Conservation (phyloP, 2,329 filamentous ascomycete genomes). For the Neonectria ditissima region DNA sequence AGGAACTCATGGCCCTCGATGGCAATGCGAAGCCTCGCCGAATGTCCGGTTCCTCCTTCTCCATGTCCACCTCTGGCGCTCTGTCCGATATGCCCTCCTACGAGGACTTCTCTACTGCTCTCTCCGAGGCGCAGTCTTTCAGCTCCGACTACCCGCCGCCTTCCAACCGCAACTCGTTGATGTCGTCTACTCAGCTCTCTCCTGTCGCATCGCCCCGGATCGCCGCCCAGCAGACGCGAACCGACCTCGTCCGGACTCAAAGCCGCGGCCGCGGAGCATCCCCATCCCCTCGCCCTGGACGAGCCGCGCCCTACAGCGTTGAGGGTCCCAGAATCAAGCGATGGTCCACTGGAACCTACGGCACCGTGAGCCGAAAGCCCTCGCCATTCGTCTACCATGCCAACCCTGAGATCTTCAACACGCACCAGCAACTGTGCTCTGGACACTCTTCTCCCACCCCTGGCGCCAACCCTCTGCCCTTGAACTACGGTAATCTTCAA, state of each 20-base stretch:
- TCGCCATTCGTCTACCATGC: constrained; percentile 73
- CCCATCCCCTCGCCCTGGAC: constrained; percentile 75
- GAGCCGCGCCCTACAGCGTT: constrained; percentile 77
- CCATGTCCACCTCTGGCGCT: constrained; percentile 74
- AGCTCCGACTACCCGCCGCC: constrained; percentile 74
- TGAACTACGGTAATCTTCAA: constrained; percentile 67
- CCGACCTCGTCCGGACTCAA: constrained; percentile 71
- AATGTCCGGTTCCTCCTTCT: constrained; percentile 80
- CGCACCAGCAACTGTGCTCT: constrained; percentile 65
- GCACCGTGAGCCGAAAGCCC: constrained; percentile 66
- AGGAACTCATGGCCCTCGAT: constrained; percentile 63
- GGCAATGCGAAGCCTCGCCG: constrained; percentile 67
- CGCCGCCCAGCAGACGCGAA: constrained; percentile 70
- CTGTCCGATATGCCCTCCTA: constrained; percentile 77
- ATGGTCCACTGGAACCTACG: constrained; percentile 83
- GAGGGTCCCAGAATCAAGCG: constrained; percentile 76
- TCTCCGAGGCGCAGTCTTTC: constrained; percentile 76
- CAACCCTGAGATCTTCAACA: constrained; percentile 68
- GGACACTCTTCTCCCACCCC: constrained; percentile 57
- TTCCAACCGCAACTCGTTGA: constrained; percentile 76
- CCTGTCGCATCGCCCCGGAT: constrained; percentile 78
- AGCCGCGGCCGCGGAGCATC: constrained; percentile 76
- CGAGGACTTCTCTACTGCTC: constrained; percentile 75
- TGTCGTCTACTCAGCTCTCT: constrained; percentile 77
- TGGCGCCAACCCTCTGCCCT: constrained; percentile 60